Percentiles rank a stretch among this genome's conserved stretches.
These are phyloP conservation scores for Arabidopsis lyrata DNA, from an alignment of 441 rosid species.

Conservation along the genomic window DNA sequence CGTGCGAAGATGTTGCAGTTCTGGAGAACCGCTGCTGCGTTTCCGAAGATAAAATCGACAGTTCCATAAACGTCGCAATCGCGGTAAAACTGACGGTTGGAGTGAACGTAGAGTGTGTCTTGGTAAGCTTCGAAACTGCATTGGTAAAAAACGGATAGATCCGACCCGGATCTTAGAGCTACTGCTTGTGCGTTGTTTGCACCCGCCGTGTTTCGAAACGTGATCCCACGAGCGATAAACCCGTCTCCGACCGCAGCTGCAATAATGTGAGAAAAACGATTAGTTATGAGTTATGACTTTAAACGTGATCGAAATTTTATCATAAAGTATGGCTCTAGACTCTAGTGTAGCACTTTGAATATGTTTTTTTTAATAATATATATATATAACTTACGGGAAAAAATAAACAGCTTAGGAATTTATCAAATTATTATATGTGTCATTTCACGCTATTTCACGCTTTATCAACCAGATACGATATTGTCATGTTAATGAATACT, in stretches of 20 bases:
- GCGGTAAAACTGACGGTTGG: slow-evolving; percentile 65
- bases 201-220: slow-evolving; percentile 74
- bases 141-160: slow-evolving; percentile 65
- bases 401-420: background rate
- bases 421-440: background rate
- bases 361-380: too few species aligned
- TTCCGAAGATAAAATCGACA: slow-evolving; percentile 70
- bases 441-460: background rate
- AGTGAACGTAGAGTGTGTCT: slow-evolving; percentile 72
- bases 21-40: slow-evolving; percentile 68
- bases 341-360: too few species aligned
- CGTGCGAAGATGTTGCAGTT: slow-evolving; percentile 65
- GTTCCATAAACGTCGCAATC: slow-evolving; percentile 75
- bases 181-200: slow-evolving; percentile 65
- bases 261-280: background rate
- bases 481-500: background rate
- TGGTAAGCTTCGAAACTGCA: slow-evolving; percentile 73
- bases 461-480: background rate
- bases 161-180: slow-evolving; percentile 73
- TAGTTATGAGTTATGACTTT: background rate
- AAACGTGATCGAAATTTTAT: background rate
- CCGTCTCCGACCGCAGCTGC: slow-evolving; percentile 68
- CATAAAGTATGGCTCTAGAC: background rate
- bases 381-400: background rate
- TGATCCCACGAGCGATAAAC: slow-evolving; percentile 64